A percentile compares a stretch with the other conserved stretches of the same genome.
Evolutionary conservation across 2,329 filamentous ascomycete genomes (phyloP).

Genomic region (Clonostachys rosea): DNA sequence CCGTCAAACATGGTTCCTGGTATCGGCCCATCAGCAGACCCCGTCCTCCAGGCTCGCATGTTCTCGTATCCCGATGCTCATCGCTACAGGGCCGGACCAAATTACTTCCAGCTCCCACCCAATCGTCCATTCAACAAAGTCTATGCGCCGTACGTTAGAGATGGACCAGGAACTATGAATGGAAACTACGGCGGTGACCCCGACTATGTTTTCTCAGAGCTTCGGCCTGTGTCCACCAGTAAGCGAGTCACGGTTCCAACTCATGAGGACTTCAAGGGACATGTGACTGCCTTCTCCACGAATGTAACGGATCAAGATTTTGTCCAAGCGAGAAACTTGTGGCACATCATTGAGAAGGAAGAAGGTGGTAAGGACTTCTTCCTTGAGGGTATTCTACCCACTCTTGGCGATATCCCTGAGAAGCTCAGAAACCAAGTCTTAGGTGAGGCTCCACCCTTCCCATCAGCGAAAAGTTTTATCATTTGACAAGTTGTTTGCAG

Average conservation of each 20-base stretch:
- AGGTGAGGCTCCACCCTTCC: too few relatives aligned
- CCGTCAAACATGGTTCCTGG: constrained; percentile 76
- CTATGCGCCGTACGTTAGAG: constrained; percentile 14
- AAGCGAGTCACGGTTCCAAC: constrained; percentile 11
- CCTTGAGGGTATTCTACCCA: constrained; percentile 11
- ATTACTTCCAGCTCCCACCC: constrained; percentile 40
- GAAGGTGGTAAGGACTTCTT: constrained; percentile 9
- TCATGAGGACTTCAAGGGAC: constrained; percentile 11
- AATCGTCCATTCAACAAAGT: constrained; percentile 12
- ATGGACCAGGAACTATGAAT: constrained; percentile 13
- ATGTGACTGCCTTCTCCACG: constrained; percentile 10
- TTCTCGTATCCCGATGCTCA: constrained; percentile 65
- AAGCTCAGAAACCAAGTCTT: constrained; percentile 6
- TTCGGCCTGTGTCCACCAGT: constrained; percentile 33
- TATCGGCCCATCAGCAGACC: constrained; percentile 73
- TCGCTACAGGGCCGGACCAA: constrained; percentile 57
- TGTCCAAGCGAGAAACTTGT: constrained; percentile 11
- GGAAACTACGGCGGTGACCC: constrained; percentile 18
- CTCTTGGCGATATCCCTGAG: constrained; percentile 7
- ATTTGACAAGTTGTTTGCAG: not conserved
- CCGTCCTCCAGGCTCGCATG: constrained; percentile 70
- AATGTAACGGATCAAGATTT: constrained; percentile 10
- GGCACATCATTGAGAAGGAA: constrained; percentile 13
- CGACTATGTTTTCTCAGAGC: constrained; percentile 13
- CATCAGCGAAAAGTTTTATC: too few relatives aligned